A percentile compares a stretch with the other conserved stretches of the same genome.
These are phyloP conservation scores for Cicer pinnatifidum DNA, from an alignment of 306 rosid species.

Conservation along the genomic window DNA sequence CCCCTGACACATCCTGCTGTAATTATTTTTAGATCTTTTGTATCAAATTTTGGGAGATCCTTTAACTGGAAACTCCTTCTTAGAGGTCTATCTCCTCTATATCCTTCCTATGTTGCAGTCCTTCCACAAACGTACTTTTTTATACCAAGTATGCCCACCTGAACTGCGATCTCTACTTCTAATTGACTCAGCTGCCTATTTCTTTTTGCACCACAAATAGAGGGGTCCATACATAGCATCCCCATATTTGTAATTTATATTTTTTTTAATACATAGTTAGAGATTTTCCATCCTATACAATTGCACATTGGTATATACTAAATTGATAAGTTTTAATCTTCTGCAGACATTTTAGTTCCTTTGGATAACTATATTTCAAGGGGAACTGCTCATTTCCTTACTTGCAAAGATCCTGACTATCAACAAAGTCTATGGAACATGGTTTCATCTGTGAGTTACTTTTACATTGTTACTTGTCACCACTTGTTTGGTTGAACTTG, in stretches of 20 bases:
- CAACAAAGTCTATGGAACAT: slow-evolving; percentile 92
- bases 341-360: slow-evolving; percentile 89
- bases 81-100: slow-evolving; percentile 1
- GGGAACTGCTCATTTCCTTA: slow-evolving; percentile 83
- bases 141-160: neutral
- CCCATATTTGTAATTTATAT: neutral
- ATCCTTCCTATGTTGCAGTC: neutral
- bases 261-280: slow-evolving; percentile 27
- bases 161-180: neutral
- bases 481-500: slow-evolving; percentile 15
- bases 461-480: slow-evolving; percentile 13
- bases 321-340: slow-evolving; percentile 16
- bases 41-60: neutral
- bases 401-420: slow-evolving; percentile 84
- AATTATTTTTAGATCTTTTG: slow-evolving; percentile 1
- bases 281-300: slow-evolving; percentile 11
- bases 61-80: neutral
- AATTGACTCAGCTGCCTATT: neutral
- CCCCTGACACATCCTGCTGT: neutral
- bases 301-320: neutral
- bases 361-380: slow-evolving; percentile 93
- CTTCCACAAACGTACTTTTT: neutral
- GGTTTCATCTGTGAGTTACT: slow-evolving; percentile 82
- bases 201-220: neutral
- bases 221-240: slow-evolving; percentile 5